Evolutionary conservation across 2,329 filamentous ascomycete genomes (phyloP).

Genomic region (Pyrenochaeta sp.): DNA sequence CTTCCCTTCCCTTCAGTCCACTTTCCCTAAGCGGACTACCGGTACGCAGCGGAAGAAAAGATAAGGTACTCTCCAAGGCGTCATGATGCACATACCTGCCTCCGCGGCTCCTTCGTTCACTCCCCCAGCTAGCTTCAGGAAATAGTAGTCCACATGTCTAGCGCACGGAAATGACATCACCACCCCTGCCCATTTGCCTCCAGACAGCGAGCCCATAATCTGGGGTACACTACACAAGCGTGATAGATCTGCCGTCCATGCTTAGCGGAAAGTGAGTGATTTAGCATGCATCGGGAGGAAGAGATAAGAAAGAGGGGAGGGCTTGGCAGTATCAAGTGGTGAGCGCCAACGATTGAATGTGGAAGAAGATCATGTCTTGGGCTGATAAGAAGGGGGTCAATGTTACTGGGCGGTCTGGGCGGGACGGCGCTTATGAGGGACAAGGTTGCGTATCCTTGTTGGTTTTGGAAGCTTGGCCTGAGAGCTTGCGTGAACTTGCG

Average conservation of each 20-base stretch:
- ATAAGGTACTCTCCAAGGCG: too few relatives aligned
- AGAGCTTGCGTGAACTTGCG: background rate
- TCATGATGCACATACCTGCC: too few relatives aligned
- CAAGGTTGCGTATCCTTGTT: background rate
- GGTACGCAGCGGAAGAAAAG: too few relatives aligned
- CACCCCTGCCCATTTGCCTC: background rate
- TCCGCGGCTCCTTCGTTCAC: too few relatives aligned
- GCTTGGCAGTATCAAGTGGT: constrained; percentile 20
- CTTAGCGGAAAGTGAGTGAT: too few relatives aligned
- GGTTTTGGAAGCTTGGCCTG: background rate
- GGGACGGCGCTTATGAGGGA: background rate
- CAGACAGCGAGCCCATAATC: background rate
- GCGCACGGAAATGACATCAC: background rate
- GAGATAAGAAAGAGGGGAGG: constrained; percentile 23
- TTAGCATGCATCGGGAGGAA: background rate
- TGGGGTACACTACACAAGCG: background rate
- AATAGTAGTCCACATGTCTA: background rate
- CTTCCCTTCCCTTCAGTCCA: too few relatives aligned
- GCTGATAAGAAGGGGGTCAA: constrained; percentile 22
- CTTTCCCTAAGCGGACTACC: too few relatives aligned
- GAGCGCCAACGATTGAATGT: constrained; percentile 3
- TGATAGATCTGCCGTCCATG: too few relatives aligned
- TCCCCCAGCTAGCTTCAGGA: too few relatives aligned
- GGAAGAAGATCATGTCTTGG: constrained; percentile 11
- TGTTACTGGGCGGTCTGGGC: constrained; percentile 3